Conservation (phyloP, 495 filamentous ascomycete genomes). For the Podospora tetraspora region DNA sequence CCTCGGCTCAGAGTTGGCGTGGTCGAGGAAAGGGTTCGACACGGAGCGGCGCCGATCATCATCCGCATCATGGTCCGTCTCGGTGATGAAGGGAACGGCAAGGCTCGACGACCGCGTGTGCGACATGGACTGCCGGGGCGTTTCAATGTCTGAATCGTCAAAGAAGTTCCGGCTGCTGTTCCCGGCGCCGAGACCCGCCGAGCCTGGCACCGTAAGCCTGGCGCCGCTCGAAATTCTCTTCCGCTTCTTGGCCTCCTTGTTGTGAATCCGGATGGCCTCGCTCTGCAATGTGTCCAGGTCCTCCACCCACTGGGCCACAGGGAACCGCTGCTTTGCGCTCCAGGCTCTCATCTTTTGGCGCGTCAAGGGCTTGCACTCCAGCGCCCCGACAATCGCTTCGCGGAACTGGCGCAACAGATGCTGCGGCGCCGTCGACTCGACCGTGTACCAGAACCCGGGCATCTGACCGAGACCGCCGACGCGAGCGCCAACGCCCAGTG, state of each 20-base stretch:
- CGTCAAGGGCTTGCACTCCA: constrained; percentile 52
- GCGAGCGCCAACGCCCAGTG: constrained; percentile 65
- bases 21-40: constrained; percentile 18
- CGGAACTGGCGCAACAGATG: constrained; percentile 72
- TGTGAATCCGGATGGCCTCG: constrained; percentile 39
- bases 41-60: constrained; percentile 8
- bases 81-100: constrained; percentile 17
- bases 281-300: constrained; percentile 56
- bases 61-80: constrained; percentile 18
- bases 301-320: constrained; percentile 62
- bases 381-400: constrained; percentile 58
- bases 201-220: constrained; percentile 20
- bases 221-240: constrained; percentile 17
- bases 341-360: constrained; percentile 67
- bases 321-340: constrained; percentile 71
- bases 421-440: constrained; percentile 62
- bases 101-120: constrained; percentile 18
- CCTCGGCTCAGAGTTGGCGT: not conserved
- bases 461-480: constrained; percentile 69
- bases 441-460: constrained; percentile 73
- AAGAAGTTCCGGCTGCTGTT: constrained; percentile 13
- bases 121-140: constrained; percentile 9
- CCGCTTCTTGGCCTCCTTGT: constrained; percentile 29
- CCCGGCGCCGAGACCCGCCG: constrained; percentile 6
- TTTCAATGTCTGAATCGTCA: constrained; percentile 14